Base-by-base conservation (phyloP, 202 grass and related monocot genomes). In the Hordeum pubiflorum region DNA sequence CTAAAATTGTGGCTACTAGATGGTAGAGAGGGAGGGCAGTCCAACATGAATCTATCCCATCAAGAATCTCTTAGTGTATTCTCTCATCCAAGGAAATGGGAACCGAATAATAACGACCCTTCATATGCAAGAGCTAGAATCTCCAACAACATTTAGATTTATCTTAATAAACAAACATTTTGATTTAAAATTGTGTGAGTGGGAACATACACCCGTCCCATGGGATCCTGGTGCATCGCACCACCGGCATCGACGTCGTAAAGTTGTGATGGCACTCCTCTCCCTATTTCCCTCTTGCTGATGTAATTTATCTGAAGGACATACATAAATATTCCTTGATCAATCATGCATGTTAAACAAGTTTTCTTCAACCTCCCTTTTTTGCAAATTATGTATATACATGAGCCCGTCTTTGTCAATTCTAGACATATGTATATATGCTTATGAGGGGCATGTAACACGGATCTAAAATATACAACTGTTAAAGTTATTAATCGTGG, bases 231-330 rank as follows among this genome's bases (percentile, higher is more conserved):
- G 6, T 54, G 17, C 0, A 54, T n/a, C 17, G 0, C 17, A n/a
- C 17, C 15, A 7, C 17, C 0, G 50, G 0, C 48, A n/a, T 1
- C 6, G 5, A 3, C 2, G 0, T 18, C 15, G 0, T 17, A 52
- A 52, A n/a, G 41, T 2, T 50, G 14, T 52, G 3, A 33, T 10
- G 44, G 32, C 44, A 54, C 69, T 11, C 57, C 22, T 59, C 57
- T 59, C 20, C 18, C 3, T 58, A 17, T 20, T 58, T 58, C 9
- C 7, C 23, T 18, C 14, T 10, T 17, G 40, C 13, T 72, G 2
- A 46, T 43, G 22, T 15, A 50, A 50, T 50, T 50, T 17, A 50
- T 17, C 44, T 50, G 2, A 6, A 15, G 0, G 44, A 50, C 44
- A 50, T 50, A 50, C 44, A 48, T 70, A 27, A 9, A 29, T 13